phyloP scores from a whole-genome alignment of 2,329 filamentous ascomycete species.

The Epichloe amarillans region DNA sequence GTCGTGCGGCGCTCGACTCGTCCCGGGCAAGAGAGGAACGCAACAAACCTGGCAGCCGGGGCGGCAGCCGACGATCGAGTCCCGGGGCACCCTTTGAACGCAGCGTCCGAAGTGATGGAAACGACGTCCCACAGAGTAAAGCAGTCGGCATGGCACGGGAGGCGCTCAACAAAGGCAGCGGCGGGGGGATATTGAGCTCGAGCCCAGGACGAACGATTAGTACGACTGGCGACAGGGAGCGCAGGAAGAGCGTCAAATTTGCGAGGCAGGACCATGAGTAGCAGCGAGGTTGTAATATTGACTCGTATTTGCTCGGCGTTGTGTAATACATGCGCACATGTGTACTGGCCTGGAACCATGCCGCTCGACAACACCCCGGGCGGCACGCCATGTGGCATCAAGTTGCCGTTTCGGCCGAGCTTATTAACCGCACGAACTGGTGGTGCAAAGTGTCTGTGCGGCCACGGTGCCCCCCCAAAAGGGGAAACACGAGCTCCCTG shows the following conservation, averaged over 20 bases:
- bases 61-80: constrained; percentile 12
- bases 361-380: too few relatives aligned
- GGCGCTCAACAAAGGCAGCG: constrained; percentile 25
- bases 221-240: constrained; percentile 31
- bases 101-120: constrained; percentile 29
- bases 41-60: constrained; percentile 8
- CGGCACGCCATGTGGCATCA: too few relatives aligned
- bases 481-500: too few relatives aligned
- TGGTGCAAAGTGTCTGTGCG: too few relatives aligned
- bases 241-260: constrained; percentile 54
- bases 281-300: neutral
- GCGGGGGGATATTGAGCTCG: constrained; percentile 31
- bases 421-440: too few relatives aligned
- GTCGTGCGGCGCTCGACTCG: constrained; percentile 31
- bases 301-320: neutral
- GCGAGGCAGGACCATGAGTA: constrained; percentile 21
- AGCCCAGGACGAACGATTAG: constrained; percentile 30
- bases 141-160: constrained; percentile 49
- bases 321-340: neutral
- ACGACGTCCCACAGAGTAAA: constrained; percentile 44
- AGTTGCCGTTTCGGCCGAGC: too few relatives aligned
- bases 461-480: too few relatives aligned
- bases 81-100: constrained; percentile 9
- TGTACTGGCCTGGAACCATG: neutral
- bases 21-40: constrained; percentile 15